Percentiles rank a stretch among this genome's conserved stretches.
phyloP scores from a whole-genome alignment of 2,329 filamentous ascomycete genomes.

The Colletotrichum higginsianum region DNA sequence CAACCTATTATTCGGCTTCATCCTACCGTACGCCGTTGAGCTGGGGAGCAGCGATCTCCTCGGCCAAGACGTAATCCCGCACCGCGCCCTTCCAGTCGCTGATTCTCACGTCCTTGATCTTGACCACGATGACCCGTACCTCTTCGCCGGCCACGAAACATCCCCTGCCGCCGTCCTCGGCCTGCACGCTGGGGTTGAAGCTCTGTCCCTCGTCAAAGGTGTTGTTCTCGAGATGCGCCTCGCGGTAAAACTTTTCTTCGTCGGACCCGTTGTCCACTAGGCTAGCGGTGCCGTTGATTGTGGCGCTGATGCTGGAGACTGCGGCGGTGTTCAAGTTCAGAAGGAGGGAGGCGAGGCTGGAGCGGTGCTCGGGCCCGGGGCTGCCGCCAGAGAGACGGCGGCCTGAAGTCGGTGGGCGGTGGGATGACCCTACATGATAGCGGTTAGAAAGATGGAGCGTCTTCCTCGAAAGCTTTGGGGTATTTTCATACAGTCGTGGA shows the following conservation, averaged over 20 bases:
- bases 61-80: slow-evolving; percentile 77
- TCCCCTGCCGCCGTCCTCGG: slow-evolving; percentile 68
- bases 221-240: slow-evolving; percentile 91
- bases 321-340: slow-evolving; percentile 93
- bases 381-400: slow-evolving; percentile 73
- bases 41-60: slow-evolving; percentile 47
- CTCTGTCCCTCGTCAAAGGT: slow-evolving; percentile 77
- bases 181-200: slow-evolving; percentile 53
- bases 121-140: slow-evolving; percentile 89
- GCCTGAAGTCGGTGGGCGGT: slow-evolving; percentile 84
- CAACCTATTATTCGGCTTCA: background rate
- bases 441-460: slow-evolving; percentile 18
- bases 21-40: slow-evolving; percentile 59
- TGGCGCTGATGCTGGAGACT: slow-evolving; percentile 89
- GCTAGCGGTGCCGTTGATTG: slow-evolving; percentile 89
- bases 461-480: too few species aligned
- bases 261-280: slow-evolving; percentile 81
- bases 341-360: slow-evolving; percentile 85
- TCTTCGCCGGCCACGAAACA: slow-evolving; percentile 86
- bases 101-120: slow-evolving; percentile 87
- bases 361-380: slow-evolving; percentile 75
- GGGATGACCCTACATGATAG: slow-evolving; percentile 78
- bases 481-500: slow-evolving; percentile 81
- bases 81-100: slow-evolving; percentile 97
- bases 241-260: slow-evolving; percentile 87